These are phyloP conservation scores for Bipolaris zeicola DNA, from an alignment of 2,329 filamentous ascomycete species.

Conservation along the genomic window DNA sequence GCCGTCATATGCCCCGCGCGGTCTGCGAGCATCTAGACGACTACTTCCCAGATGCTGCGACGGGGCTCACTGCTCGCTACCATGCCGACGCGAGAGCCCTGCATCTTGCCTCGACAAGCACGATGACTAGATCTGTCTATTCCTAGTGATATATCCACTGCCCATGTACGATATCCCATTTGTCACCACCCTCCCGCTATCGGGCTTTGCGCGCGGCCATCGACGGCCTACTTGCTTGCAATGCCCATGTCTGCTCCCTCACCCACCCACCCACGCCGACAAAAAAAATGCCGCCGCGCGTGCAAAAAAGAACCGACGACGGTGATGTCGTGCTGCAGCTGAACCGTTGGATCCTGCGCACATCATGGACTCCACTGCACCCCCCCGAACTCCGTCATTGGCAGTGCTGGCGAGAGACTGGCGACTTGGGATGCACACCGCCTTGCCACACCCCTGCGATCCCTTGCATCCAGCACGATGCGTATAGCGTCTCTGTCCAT, in stretches of 20 bases:
- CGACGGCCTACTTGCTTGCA: neutral
- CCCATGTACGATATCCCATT: conserved; percentile 3
- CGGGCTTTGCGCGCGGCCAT: neutral
- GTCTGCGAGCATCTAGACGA: conserved; percentile 6
- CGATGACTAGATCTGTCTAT: no score
- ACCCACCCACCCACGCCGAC: neutral
- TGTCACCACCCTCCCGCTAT: conserved; percentile 15
- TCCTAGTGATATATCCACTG: no score
- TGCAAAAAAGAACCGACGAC: conserved; percentile 1
- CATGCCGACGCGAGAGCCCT: conserved; percentile 11
- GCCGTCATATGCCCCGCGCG: neutral
- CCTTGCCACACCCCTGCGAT: conserved; percentile 12
- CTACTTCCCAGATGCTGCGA: conserved; percentile 11
- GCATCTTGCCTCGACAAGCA: conserved; percentile 3
- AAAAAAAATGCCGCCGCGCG: neutral
- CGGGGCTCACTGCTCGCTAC: conserved; percentile 5
- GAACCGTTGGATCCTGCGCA: conserved; percentile 12
- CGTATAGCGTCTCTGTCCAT: neutral
- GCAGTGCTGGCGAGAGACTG: conserved; percentile 23
- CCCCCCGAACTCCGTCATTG: conserved; percentile 24
- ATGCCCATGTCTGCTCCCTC: neutral
- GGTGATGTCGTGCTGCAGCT: conserved; percentile 18
- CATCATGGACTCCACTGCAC: conserved; percentile 18
- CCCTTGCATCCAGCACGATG: conserved; percentile 1
- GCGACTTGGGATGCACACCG: conserved; percentile 12